Percentiles rank a stretch among this genome's conserved stretches.
Conservation (phyloP, 768 basidiomycete species). For the Clitopilus hobsonii region DNA sequence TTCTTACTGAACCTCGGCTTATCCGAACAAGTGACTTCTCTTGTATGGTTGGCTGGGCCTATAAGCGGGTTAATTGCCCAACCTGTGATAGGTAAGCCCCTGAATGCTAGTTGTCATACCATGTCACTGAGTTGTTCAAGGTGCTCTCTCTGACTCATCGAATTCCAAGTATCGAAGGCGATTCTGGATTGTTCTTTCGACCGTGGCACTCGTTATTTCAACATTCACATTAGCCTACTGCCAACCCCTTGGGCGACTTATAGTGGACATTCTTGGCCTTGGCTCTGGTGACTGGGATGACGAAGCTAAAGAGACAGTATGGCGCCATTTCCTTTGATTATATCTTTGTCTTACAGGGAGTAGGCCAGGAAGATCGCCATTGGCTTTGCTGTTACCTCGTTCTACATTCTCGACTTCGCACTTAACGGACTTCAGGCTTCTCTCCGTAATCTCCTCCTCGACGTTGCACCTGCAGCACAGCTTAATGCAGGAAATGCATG, state of each 20-base stretch:
- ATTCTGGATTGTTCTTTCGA: slow-evolving; percentile 91
- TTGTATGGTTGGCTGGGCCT: slow-evolving; percentile 95
- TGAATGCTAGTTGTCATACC: slow-evolving; percentile 16
- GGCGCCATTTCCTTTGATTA: slow-evolving; percentile 13
- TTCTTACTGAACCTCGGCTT: slow-evolving; percentile 71
- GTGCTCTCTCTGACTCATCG: slow-evolving; percentile 94
- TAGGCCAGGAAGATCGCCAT: slow-evolving; percentile 74
- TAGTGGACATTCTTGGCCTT: slow-evolving; percentile 73
- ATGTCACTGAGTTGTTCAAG: slow-evolving; percentile 40
- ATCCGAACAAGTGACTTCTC: slow-evolving; percentile 84
- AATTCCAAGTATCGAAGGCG: slow-evolving; percentile 85
- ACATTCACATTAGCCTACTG: slow-evolving; percentile 85
- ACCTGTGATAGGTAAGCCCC: slow-evolving; percentile 82
- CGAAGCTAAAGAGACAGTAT: slow-evolving; percentile 53
- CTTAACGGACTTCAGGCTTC: slow-evolving; percentile 94
- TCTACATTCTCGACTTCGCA: slow-evolving; percentile 96
- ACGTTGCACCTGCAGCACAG: slow-evolving; percentile 84
- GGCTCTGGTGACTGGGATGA: slow-evolving; percentile 90
- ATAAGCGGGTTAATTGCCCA: slow-evolving; percentile 94
- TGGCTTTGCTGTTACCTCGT: slow-evolving; percentile 79
- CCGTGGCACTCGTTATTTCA: slow-evolving; percentile 71
- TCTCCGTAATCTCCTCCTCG: slow-evolving; percentile 87
- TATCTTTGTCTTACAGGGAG: background rate
- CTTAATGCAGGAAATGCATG: slow-evolving; percentile 95
- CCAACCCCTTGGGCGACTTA: slow-evolving; percentile 58